Evolutionary conservation across 331 rosid genomes (phyloP).

Genomic region (Rosa hybrid): DNA sequence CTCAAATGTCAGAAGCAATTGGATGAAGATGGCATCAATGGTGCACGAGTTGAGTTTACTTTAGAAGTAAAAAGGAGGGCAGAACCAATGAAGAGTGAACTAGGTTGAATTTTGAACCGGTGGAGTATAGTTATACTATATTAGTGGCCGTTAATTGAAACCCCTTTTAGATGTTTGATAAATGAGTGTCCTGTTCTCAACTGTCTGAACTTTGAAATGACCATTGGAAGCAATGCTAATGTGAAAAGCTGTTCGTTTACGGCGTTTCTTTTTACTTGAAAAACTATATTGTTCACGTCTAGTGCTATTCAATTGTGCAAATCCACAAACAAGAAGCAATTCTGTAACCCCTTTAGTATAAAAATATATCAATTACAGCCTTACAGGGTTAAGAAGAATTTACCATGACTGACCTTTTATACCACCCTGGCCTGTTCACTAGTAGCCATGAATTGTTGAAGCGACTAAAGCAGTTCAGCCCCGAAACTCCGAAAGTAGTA

Average conservation of each 20-base stretch:
- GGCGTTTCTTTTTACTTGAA: neutral
- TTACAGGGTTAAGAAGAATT: no score
- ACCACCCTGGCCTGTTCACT: no score
- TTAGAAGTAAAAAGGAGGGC: neutral
- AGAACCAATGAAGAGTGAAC: neutral
- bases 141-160: no score
- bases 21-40: conserved; percentile 59
- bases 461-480: neutral
- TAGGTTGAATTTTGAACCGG: neutral
- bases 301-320: no score
- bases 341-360: no score
- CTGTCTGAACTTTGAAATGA: neutral
- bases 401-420: neutral
- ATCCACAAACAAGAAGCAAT: no score
- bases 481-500: no score
- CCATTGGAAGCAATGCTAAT: neutral
- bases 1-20: conserved; percentile 41
- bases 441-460: neutral
- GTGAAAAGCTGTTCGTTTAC: neutral
- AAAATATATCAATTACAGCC: no score
- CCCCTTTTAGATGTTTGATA: neutral
- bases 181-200: neutral
- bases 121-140: neutral
- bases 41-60: neutral
- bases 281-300: neutral